Base-by-base conservation (phyloP, 306 rosid genomes). In the Prunus armeniaca region DNA sequence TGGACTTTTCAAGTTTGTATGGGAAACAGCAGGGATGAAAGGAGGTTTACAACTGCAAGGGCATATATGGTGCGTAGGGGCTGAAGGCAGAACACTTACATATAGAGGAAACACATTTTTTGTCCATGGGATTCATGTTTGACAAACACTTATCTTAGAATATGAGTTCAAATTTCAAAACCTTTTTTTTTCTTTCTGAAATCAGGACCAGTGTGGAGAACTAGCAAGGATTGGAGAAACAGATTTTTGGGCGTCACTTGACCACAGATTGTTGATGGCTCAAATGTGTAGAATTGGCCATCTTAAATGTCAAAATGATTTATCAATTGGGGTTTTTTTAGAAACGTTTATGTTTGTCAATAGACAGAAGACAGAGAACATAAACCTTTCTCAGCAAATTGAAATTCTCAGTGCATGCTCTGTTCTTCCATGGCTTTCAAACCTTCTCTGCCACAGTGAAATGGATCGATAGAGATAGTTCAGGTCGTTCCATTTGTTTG, bases 21-120 rank as follows among this genome's bases (percentile, higher is more conserved):
- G 96, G 93, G 97, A 95, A 87, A 88, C 86, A 13, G 90, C 97
- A 34, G 89, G 85, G 55, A 83, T 87, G 91, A 88, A 87, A 79
- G 99, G 89, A 19, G 67, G 52, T 57, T 79, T 92, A 84, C 86
- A 88, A 34, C 80, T 91, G 80, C 92, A 89, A 82, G 97, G 99
- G 63, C 97, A 92, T 90, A 41, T 95, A 65, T 95, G 95, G 91
- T 86, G 91, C 69, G 93, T 90, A 61, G 96, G 90, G 76, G 91
- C 87, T 71, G 86, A 86, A 58, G 62, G 32, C 47, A 92, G 89
- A 79, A 67, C 70, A 67, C 85, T 95, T 56, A 74, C 49, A 75
- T 95, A 92, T 65, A 88, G 89, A 83, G 96, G 90, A 72, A 92
- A 87, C 80, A 73, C 20, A 17, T 88, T 84, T 82, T 85, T 88